Conservation (phyloP, 768 basidiomycete species). For the Termitomyces sp. region DNA sequence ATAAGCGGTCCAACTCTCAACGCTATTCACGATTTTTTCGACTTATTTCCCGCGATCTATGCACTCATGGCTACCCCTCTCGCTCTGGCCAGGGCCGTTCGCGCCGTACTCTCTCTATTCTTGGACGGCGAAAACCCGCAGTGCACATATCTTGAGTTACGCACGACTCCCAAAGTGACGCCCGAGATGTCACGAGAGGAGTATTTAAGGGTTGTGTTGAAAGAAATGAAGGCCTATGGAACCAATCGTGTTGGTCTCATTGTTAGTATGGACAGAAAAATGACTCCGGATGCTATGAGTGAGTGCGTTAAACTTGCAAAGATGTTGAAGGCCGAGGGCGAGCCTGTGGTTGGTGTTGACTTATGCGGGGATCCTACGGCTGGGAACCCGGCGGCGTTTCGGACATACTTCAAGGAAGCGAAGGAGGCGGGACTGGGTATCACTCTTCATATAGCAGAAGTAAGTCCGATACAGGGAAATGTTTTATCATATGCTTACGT, state of each 20-base stretch:
- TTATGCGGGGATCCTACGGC: constrained; percentile 71
- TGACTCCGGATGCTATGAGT: constrained; percentile 42
- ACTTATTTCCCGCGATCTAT: constrained; percentile 74
- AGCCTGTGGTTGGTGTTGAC: constrained; percentile 73
- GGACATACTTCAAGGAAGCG: constrained; percentile 45
- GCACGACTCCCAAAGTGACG: constrained; percentile 69
- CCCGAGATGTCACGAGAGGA: constrained; percentile 48
- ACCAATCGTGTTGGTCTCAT: constrained; percentile 51
- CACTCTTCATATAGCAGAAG: constrained; percentile 86
- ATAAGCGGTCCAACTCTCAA: constrained; percentile 39
- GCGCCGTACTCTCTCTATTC: constrained; percentile 63
- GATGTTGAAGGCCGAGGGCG: constrained; percentile 46
- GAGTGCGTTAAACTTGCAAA: constrained; percentile 59
- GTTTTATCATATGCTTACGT: not conserved
- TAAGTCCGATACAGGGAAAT: constrained; percentile 18
- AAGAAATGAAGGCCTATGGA: constrained; percentile 56
- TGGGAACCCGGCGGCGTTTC: constrained; percentile 52
- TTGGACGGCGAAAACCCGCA: constrained; percentile 45
- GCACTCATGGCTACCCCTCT: constrained; percentile 61
- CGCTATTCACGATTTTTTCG: constrained; percentile 69
- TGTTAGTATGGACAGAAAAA: constrained; percentile 72
- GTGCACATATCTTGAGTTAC: constrained; percentile 75
- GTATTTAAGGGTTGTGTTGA: constrained; percentile 65
- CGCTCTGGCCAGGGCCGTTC: constrained; percentile 49
- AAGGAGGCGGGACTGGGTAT: constrained; percentile 58